A percentile compares a stretch with the other conserved stretches of the same genome.
Evolutionary conservation across 108 stramenopile species (phyloP).

Genomic region (Fragilaria radians): DNA sequence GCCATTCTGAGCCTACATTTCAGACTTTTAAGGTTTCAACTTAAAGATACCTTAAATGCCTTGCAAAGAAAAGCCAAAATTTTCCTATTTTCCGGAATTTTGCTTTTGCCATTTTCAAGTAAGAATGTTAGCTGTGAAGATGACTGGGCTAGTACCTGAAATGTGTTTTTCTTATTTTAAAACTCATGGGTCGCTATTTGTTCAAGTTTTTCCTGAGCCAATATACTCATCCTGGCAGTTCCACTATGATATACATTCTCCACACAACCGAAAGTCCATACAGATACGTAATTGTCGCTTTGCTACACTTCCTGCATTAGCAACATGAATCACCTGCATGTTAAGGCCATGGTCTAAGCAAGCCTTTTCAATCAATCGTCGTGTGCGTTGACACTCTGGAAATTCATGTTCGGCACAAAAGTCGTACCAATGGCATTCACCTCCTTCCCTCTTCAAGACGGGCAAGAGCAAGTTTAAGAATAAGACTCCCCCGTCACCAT

Average conservation of each 20-base stretch:
- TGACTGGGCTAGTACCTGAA: too few relatives aligned
- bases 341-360: constrained; percentile 43
- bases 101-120: too few relatives aligned
- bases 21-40: too few relatives aligned
- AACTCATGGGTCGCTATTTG: too few relatives aligned
- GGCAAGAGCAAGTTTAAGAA: constrained; percentile 61
- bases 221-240: too few relatives aligned
- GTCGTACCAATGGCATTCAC: constrained; percentile 83
- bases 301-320: constrained; percentile 74
- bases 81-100: too few relatives aligned
- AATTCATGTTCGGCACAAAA: constrained; percentile 77
- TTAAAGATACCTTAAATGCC: too few relatives aligned
- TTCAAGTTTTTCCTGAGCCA: too few relatives aligned
- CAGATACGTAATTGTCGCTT: constrained; percentile 80
- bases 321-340: constrained; percentile 64
- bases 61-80: too few relatives aligned
- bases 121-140: too few relatives aligned
- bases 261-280: constrained; percentile 48
- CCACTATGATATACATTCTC: background rate
- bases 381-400: constrained; percentile 55
- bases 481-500: constrained; percentile 54
- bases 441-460: constrained; percentile 48
- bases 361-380: constrained; percentile 34
- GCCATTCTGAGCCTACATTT: too few relatives aligned
- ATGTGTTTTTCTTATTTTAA: too few relatives aligned